phyloP scores from a whole-genome alignment of 345 rosid species.

The Tarenaya hassleriana region DNA sequence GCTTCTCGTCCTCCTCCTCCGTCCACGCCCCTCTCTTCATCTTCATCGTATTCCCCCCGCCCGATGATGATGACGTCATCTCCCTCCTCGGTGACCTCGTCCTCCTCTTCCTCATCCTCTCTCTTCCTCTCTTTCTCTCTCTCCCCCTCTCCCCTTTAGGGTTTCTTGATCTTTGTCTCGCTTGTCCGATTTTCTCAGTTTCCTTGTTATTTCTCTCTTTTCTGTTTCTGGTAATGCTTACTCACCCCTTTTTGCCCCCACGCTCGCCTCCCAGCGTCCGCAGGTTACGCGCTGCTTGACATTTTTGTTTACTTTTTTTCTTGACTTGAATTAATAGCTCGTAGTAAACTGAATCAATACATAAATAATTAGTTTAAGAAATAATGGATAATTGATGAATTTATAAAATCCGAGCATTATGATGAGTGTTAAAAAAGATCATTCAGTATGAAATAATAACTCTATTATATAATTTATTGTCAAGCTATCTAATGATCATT shows the following conservation, averaged over 20 bases:
- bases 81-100: slow-evolving; percentile 15
- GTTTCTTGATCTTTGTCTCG: too few species aligned
- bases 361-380: too few species aligned
- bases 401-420: too few species aligned
- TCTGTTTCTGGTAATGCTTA: slow-evolving; percentile 24
- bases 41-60: slow-evolving; percentile 38
- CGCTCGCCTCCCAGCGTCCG: slow-evolving; percentile 15
- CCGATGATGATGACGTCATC: slow-evolving; percentile 15
- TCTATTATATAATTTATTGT: too few species aligned
- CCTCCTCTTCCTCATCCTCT: slow-evolving; percentile 21
- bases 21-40: slow-evolving; percentile 93
- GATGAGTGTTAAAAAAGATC: too few species aligned
- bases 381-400: too few species aligned
- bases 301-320: too few species aligned
- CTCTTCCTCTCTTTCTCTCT: slow-evolving; percentile 1
- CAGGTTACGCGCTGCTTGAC: slow-evolving; percentile 9
- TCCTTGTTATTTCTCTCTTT: background rate
- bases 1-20: slow-evolving; percentile 67
- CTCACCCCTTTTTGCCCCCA: slow-evolving; percentile 22
- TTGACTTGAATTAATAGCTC: too few species aligned
- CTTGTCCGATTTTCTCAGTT: too few species aligned
- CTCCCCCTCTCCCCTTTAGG: slow-evolving; percentile 16
- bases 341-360: too few species aligned
- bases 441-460: too few species aligned
- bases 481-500: too few species aligned